A percentile compares a stretch with the other conserved stretches of the same genome.
phyloP scores from a whole-genome alignment of 1,284 basidiomycete genomes.

The Puccinia triticina region DNA sequence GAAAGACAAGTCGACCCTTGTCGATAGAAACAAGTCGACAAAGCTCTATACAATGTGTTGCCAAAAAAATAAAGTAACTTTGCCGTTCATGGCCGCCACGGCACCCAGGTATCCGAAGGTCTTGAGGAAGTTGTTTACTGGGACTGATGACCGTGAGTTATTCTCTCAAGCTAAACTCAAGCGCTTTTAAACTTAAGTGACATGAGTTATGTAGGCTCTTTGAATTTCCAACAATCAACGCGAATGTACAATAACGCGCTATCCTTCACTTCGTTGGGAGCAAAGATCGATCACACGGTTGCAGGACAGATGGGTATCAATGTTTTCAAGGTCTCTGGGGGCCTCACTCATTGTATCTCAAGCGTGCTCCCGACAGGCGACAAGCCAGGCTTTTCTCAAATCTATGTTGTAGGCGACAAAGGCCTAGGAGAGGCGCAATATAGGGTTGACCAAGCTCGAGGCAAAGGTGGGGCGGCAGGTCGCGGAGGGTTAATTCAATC shows the following conservation, averaged over 20 bases:
- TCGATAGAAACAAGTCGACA: neutral
- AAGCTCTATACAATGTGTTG: neutral
- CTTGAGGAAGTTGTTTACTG: neutral
- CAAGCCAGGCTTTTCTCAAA: conserved; percentile 13
- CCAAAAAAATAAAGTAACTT: neutral
- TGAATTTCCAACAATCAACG: neutral
- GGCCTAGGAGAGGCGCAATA: too few species aligned
- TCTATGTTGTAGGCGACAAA: conserved; percentile 15
- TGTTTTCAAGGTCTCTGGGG: neutral
- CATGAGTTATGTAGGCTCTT: neutral
- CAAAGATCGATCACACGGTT: neutral
- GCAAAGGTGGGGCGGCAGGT: too few species aligned
- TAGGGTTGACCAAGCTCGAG: neutral
- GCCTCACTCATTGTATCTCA: neutral
- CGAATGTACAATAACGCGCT: conserved; percentile 21
- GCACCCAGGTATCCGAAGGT: neutral
- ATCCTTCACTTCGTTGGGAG: conserved; percentile 11
- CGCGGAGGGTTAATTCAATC: too few species aligned
- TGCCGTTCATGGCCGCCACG: neutral
- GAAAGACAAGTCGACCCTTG: neutral
- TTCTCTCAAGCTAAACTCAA: neutral
- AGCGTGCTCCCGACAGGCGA: neutral
- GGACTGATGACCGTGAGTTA: neutral
- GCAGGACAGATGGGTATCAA: neutral
- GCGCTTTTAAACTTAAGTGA: too few species aligned